Evolutionary conservation across 2,329 filamentous ascomycete species (phyloP).

Genomic region (Ilyonectria robusta): DNA sequence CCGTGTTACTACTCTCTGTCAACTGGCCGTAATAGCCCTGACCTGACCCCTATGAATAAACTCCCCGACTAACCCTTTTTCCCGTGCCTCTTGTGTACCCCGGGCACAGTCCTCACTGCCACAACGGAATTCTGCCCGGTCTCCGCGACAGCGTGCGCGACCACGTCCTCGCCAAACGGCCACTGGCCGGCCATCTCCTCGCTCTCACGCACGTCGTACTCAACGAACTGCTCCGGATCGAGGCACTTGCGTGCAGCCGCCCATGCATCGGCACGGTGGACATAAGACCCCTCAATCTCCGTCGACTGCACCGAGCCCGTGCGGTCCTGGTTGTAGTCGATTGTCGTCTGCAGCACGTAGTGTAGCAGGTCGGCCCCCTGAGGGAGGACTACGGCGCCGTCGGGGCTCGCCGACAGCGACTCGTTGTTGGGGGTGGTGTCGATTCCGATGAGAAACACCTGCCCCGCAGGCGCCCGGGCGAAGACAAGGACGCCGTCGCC

Average conservation of each 20-base stretch:
- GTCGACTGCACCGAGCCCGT: slow-evolving; percentile 51
- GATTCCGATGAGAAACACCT: slow-evolving; percentile 55
- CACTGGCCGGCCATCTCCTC: slow-evolving; percentile 51
- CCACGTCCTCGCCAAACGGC: slow-evolving; percentile 61
- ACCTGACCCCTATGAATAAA: too few species aligned
- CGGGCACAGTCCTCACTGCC: slow-evolving; percentile 52
- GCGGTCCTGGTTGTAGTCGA: slow-evolving; percentile 58
- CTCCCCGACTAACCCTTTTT: not conserved
- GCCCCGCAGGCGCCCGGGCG: slow-evolving; percentile 53
- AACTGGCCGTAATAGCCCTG: not conserved
- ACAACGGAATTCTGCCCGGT: slow-evolving; percentile 59
- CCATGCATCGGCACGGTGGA: slow-evolving; percentile 51
- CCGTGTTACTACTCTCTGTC: too few species aligned
- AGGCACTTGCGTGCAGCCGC: slow-evolving; percentile 53
- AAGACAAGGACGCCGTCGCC: slow-evolving; percentile 57
- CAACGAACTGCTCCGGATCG: slow-evolving; percentile 48
- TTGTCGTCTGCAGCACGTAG: slow-evolving; percentile 59
- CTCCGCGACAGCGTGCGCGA: slow-evolving; percentile 59
- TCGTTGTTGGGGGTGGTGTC: slow-evolving; percentile 56
- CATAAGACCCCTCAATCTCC: slow-evolving; percentile 57
- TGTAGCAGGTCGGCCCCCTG: slow-evolving; percentile 51
- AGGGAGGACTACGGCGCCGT: slow-evolving; percentile 43
- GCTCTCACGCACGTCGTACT: slow-evolving; percentile 51
- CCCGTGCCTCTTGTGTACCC: slow-evolving; percentile 25
- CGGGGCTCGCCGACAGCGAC: slow-evolving; percentile 37